These are phyloP conservation scores for Citrus trifoliata DNA, from an alignment of 345 rosid species.

Conservation along the genomic window DNA sequence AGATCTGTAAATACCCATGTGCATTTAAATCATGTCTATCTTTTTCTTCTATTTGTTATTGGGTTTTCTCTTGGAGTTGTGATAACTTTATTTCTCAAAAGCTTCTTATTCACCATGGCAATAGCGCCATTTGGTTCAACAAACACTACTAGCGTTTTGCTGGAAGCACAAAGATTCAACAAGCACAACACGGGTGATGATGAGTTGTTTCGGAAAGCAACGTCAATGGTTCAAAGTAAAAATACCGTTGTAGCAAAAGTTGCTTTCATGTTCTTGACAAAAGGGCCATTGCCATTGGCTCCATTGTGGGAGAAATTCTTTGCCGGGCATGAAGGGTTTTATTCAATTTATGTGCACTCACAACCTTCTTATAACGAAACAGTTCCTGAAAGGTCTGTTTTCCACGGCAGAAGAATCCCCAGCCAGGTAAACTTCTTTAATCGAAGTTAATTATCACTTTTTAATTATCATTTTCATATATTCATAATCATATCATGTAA, in stretches of 20 bases:
- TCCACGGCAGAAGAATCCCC: conserved; percentile 61
- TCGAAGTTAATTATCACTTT: neutral
- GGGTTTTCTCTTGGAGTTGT: conserved; percentile 46
- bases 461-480: neutral
- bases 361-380: conserved; percentile 51
- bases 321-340: conserved; percentile 53
- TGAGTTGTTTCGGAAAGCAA: conserved; percentile 50
- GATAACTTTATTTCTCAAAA: conserved; percentile 29
- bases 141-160: neutral
- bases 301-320: conserved; percentile 77
- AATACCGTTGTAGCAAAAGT: conserved; percentile 34
- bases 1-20: conserved; percentile 6
- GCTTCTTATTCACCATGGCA: conserved; percentile 7
- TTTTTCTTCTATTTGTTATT: conserved; percentile 26
- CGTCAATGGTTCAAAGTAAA: neutral
- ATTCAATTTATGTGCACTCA: conserved; percentile 70
- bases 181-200: conserved; percentile 61
- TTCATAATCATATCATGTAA: neutral
- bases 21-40: conserved; percentile 9
- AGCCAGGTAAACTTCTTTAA: conserved; percentile 48
- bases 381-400: conserved; percentile 41
- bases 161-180: conserved; percentile 4
- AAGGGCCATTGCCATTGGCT: conserved; percentile 59
- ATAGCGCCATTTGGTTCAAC: neutral
- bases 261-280: conserved; percentile 77